Base-by-base conservation (phyloP, 345 rosid genomes). In the Kernera saxatilis region DNA sequence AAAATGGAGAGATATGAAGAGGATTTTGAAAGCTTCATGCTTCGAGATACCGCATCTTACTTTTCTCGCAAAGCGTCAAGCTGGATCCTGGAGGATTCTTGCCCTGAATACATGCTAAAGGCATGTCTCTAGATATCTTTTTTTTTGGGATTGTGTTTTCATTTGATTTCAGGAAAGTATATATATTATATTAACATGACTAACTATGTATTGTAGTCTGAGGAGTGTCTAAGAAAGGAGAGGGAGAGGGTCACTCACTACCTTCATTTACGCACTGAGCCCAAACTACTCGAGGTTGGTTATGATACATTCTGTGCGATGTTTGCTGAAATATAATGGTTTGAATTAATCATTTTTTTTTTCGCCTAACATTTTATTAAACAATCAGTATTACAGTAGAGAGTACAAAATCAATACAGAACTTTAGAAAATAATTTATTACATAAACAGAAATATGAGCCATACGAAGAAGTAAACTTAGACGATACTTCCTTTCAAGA, bases 251-350 rank as follows among this genome's bases (percentile, higher is more conserved):
- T 92, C 57, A 66, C 91, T 54, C 86, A 92, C 76, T 94, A 88
- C 82, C 80, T 89, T 78, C 93, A 88, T 59, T 80, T 84, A 27
- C 87, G 91, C 79, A 92, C 92, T 70, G 96, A 86, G 80, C 74
- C 87, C 0, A 92, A 94, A n/a, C n/a, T n/a, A n/a, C n/a, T n/a
- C n/a, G 90, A 90, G 97, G 98, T 93, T 70, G 56, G 91, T 82
- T 49, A 13, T 32, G 19, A 29, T 43, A 36, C 29, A n/a, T n/a
- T n/a, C n/a, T n/a, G n/a, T n/a, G n/a, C n/a, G n/a, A n/a, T n/a
- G n/a, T n/a, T n/a, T n/a, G n/a, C n/a, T n/a, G n/a, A n/a, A n/a
- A n/a, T n/a, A n/a, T n/a, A n/a, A n/a, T n/a, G n/a, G n/a, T n/a
- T n/a, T n/a, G n/a, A n/a, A n/a, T n/a, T n/a, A n/a, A n/a, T n/a